Base-by-base conservation (phyloP, 1,284 basidiomycete species). In the Cryptococcus sp. region DNA sequence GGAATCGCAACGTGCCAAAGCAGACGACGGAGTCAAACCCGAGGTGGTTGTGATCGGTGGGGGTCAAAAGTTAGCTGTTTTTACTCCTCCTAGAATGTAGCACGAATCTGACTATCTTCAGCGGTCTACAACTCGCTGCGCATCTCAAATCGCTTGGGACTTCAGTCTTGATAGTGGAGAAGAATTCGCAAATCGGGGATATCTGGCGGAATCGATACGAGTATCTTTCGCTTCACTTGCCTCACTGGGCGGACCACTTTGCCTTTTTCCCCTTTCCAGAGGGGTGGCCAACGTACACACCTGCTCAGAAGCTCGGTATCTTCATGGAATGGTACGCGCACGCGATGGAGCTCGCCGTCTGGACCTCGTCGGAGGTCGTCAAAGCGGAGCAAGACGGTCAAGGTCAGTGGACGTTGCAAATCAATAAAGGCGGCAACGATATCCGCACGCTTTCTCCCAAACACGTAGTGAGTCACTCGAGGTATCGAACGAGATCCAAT, bases 251-350 rank as follows among this genome's bases (percentile, higher is more conserved):
- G 21, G 61, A 67, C 49, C 63, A 67, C 56, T 46, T 83, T 43
- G 78, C 79, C 72, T 83, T 57, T 55, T 78, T 72, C 19, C 59
- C 63, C 2, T 79, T 72, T 56, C 78, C 78, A 22, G 39, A 60
- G 11, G 65, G 70, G 18, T 86, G 85, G 83, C 83, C 84, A 0
- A 79, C 82, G 0, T 83, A 79, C 60, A 79, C 81, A 0, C 82
- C 83, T 1, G 80, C 82, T 14, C 73, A 70, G 19, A 61, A 77
- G 56, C 53, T 55, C 7, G 64, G 59, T 16, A 45, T 57, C 28
- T 73, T 55, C 55, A 51, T 73, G 45, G 64, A 73, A 50, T 59
- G 56, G 51, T 74, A 73, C 50, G 67, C 57, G 11, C 40, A 42
- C 18, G 59, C 64, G 10, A 51, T 73, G 57, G 72, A 74, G 52